Percentiles rank a stretch among this genome's conserved stretches.
phyloP scores from a whole-genome alignment of 106 monocot species.

The Dioscorea dumetorum region DNA sequence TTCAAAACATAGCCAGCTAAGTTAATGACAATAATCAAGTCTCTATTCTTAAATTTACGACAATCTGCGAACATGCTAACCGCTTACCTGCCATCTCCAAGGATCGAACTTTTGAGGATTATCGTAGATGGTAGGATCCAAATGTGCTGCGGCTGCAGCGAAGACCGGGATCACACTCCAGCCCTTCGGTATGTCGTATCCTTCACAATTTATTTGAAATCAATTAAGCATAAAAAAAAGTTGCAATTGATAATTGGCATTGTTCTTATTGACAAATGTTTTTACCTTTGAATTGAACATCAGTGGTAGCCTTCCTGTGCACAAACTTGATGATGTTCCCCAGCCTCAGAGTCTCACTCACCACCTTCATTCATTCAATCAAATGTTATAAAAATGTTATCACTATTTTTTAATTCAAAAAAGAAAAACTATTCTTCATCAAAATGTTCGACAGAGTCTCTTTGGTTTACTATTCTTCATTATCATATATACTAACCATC shows the following conservation, averaged over 20 bases:
- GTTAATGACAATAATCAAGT: too few relatives aligned
- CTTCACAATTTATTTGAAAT: not conserved
- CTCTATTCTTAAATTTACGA: too few relatives aligned
- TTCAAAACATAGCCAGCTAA: not conserved
- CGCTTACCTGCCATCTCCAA: constrained; percentile 30
- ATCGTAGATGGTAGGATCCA: constrained; percentile 11
- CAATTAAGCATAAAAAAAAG: too few relatives aligned
- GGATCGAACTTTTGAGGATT: constrained; percentile 20
- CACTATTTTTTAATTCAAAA: not conserved
- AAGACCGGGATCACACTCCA: constrained; percentile 19
- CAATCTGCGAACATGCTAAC: too few relatives aligned
- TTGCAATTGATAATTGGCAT: too few relatives aligned
- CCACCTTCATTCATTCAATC: constrained; percentile 17
- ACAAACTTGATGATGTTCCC: constrained; percentile 20
- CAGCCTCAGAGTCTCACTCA: constrained; percentile 28
- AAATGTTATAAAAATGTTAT: not conserved
- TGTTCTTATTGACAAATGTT: not conserved
- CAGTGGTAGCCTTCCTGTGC: constrained; percentile 9
- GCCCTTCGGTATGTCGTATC: constrained; percentile 21
- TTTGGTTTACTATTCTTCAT: too few relatives aligned
- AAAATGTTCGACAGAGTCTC: too few relatives aligned
- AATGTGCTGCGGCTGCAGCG: constrained; percentile 10
- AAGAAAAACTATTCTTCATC: too few relatives aligned
- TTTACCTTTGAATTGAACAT: constrained; percentile 30
- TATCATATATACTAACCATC: too few relatives aligned